Base-by-base conservation (phyloP, 2,329 filamentous ascomycete species). In the Monilinia laxa region DNA sequence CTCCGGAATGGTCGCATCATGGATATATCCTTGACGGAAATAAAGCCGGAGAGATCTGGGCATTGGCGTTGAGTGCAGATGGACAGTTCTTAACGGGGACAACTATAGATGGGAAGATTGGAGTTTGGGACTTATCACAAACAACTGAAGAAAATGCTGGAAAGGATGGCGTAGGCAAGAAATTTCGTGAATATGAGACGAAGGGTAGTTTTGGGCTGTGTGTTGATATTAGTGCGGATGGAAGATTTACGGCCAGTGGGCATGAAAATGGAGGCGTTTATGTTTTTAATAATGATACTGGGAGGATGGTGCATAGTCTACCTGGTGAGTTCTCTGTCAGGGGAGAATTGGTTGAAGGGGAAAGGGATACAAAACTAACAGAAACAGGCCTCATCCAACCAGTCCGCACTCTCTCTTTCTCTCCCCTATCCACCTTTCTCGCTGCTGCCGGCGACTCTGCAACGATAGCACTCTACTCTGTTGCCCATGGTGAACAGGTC, bases 201-300 rank as follows among this genome's bases (percentile, higher is more conserved):
- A 92, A 94, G 72, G 93, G 93, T 18, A 94, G 90, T 78, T 98
- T 97, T 79, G 94, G 93, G 49, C 87, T 95, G 80, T 90, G 90
- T 74, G 88, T 99, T 69, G 93, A 95, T 77, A 79, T 98, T 77
- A 88, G 86, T 72, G 79, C 81, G 25, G 90, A 99, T 77, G 94
- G 93, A 64, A 88, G 86, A 70, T 90, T 92, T 77, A 96, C 93
- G 40, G 94, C 93, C 4, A 96, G 90, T 63, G 95, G 95, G 0
- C 94, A 99, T 79, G 91, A 97, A 77, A 97, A 91, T 74, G 95
- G 95, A 20, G 89, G 88, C 16, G 86, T 98, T 70, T 97, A 97
- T 79, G 87, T 99, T 69, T 99, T 98, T 83, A 93, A 93, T 81
- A 98, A 97, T 74, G 89, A 93, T 72, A 92, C 90, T 0, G 91